These are phyloP conservation scores for Suillus lakei DNA, from an alignment of 768 basidiomycete species.

Conservation along the genomic window DNA sequence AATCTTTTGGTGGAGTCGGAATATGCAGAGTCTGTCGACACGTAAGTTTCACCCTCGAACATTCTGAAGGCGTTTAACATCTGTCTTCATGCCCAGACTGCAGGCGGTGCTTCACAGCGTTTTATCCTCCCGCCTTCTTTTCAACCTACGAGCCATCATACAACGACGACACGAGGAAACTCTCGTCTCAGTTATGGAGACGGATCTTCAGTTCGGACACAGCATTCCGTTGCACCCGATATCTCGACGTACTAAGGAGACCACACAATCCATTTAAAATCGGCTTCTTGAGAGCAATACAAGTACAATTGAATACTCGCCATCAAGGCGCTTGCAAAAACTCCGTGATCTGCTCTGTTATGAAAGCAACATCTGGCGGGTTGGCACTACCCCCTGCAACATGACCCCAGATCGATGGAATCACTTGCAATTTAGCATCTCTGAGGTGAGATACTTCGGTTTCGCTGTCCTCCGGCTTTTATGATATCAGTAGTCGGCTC, in stretches of 20 bases:
- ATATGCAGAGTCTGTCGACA: not conserved
- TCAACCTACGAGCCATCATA: slow-evolving; percentile 1
- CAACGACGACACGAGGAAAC: not conserved
- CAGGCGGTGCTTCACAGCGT: not conserved
- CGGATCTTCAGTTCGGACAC: not conserved
- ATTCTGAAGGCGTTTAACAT: not conserved
- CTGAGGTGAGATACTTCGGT: slow-evolving; percentile 48
- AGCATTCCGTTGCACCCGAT: not conserved
- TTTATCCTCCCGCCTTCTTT: not conserved
- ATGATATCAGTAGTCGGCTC: slow-evolving; percentile 1
- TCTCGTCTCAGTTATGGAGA: not conserved
- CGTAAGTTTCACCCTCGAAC: not conserved
- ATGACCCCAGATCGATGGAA: slow-evolving; percentile 63
- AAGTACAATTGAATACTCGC: not conserved
- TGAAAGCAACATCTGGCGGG: slow-evolving; percentile 43
- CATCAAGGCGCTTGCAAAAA: slow-evolving; percentile 42
- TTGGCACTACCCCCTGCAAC: slow-evolving; percentile 54
- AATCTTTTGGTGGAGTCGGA: not conserved
- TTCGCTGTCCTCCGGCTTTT: slow-evolving; percentile 59
- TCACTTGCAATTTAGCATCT: slow-evolving; percentile 53
- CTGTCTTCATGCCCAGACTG: not conserved
- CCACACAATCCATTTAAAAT: not conserved
- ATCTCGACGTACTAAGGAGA: too few relatives aligned
- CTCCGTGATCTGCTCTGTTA: slow-evolving; percentile 43
- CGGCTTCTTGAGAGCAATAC: not conserved